These are phyloP conservation scores for Pythium sp. DNA, from an alignment of 352 stramenopile genomes.

Conservation along the genomic window DNA sequence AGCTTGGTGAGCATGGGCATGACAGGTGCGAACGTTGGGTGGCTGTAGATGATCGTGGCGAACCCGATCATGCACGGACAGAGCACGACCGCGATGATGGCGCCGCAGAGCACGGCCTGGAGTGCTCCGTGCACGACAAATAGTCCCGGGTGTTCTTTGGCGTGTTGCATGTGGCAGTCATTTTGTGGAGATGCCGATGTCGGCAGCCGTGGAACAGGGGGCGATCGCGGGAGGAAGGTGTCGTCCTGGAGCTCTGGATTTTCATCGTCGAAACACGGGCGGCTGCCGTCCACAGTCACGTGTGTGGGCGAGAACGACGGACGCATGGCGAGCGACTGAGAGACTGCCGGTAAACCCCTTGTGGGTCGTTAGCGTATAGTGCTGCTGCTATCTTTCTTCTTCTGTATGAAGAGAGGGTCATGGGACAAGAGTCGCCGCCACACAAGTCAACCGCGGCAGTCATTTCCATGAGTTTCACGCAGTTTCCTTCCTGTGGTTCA, in stretches of 20 bases:
- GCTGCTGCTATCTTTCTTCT: background rate
- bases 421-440: background rate
- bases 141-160: background rate
- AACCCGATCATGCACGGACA: conserved; percentile 84
- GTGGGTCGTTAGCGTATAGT: background rate
- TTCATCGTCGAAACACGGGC: conserved; percentile 32
- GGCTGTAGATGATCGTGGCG: conserved; percentile 93
- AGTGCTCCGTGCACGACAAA: conserved; percentile 37
- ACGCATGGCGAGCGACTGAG: conserved; percentile 25
- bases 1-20: conserved; percentile 88
- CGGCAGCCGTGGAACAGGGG: background rate
- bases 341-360: background rate
- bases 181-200: background rate
- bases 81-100: conserved; percentile 85
- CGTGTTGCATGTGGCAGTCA: background rate
- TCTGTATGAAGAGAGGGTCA: background rate
- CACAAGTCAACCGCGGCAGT: no score
- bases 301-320: conserved; percentile 43
- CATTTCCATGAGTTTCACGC: no score
- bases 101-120: conserved; percentile 76
- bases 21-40: conserved; percentile 43
- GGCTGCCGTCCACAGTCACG: conserved; percentile 34
- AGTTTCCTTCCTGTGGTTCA: no score
- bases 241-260: background rate
- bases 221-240: background rate